phyloP scores from a whole-genome alignment of 2,329 filamentous ascomycete species.

The Aspergillus sp. region DNA sequence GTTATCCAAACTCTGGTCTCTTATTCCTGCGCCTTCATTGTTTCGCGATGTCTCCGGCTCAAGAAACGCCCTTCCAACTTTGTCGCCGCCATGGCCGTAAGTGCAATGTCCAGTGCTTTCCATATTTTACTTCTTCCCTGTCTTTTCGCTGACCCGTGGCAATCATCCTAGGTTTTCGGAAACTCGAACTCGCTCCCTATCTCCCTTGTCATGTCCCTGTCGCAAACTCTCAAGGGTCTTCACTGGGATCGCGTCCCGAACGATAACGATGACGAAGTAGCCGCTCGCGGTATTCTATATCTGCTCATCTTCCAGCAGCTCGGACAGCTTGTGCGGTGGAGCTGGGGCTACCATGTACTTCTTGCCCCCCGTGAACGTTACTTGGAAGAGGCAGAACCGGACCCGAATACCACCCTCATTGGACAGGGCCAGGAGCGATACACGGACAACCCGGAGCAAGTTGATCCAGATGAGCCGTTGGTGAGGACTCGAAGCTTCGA shows the following conservation, averaged over 20 bases:
- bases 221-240: conserved; percentile 84
- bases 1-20: conserved; percentile 83
- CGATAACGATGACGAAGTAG: conserved; percentile 94
- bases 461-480: conserved; percentile 40
- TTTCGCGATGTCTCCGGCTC: conserved; percentile 77
- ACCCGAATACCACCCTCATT: conserved; percentile 35
- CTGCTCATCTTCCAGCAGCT: conserved; percentile 97
- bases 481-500: conserved; percentile 37
- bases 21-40: conserved; percentile 70
- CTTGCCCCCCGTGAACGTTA: conserved; percentile 75
- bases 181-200: conserved; percentile 98
- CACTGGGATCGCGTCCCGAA: conserved; percentile 91
- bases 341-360: conserved; percentile 94
- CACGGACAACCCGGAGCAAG: conserved; percentile 42
- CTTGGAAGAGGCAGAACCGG: conserved; percentile 45
- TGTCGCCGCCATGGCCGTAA: conserved; percentile 87
- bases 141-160: neutral
- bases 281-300: conserved; percentile 89
- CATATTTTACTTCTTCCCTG: neutral
- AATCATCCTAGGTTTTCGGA: conserved; percentile 69
- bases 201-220: conserved; percentile 89
- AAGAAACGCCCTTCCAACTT: conserved; percentile 87
- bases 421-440: conserved; percentile 45
- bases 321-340: conserved; percentile 93
- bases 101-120: conserved; percentile 23